Conservation (phyloP, 2,329 filamentous ascomycete species). For the Alternaria brassicicola region DNA sequence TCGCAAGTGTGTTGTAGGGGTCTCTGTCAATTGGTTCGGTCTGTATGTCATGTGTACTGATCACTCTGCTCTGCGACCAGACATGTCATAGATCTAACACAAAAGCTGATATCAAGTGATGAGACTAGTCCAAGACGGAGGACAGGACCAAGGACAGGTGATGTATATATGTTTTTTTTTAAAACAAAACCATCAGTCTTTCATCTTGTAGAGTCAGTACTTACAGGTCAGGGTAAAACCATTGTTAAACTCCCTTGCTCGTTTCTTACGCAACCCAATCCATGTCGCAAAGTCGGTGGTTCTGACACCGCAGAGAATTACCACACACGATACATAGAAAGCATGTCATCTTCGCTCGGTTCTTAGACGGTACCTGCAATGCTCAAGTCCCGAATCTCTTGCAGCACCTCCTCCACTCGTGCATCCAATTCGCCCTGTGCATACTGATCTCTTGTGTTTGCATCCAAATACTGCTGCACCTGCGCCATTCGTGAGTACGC, state of each 20-base stretch:
- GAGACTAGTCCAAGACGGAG: not conserved
- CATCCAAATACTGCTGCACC: conserved; percentile 97
- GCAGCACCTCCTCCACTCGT: conserved; percentile 90
- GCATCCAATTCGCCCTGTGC: conserved; percentile 90
- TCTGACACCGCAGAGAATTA: conserved; percentile 1
- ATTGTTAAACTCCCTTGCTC: not conserved
- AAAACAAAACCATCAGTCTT: not conserved
- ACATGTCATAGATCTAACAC: too few species aligned
- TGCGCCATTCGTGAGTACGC: conserved; percentile 98
- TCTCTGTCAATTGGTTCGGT: too few species aligned
- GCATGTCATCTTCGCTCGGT: not conserved
- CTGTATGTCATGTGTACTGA: too few species aligned
- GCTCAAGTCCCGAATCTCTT: conserved; percentile 95
- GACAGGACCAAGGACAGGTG: too few species aligned
- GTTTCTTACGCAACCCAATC: not conserved
- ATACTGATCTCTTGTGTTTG: conserved; percentile 94
- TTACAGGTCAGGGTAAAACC: not conserved
- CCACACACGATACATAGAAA: not conserved
- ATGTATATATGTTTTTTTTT: too few species aligned
- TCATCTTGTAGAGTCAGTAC: not conserved
- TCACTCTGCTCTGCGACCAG: too few species aligned
- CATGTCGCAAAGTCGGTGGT: not conserved
- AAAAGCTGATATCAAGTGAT: too few species aligned
- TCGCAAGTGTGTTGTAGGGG: too few species aligned
- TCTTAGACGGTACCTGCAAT: conserved; percentile 73